Evolutionary conservation across 371 early-diverging fungal genomes (phyloP).

Genomic region (Mortierella sp.): DNA sequence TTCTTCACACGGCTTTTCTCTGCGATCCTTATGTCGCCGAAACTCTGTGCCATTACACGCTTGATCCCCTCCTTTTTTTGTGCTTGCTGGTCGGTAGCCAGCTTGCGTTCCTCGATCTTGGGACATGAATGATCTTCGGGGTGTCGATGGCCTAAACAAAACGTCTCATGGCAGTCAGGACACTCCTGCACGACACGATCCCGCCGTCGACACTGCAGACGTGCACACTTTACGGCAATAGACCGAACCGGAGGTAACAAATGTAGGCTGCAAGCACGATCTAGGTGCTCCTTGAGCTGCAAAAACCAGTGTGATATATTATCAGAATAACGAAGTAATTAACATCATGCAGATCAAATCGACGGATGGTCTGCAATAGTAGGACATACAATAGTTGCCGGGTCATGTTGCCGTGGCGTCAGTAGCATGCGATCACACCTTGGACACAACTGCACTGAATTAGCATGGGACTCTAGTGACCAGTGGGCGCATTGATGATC

Average conservation of each 20-base stretch:
- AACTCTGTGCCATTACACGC: slow-evolving; percentile 17
- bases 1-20: background rate
- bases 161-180: slow-evolving; percentile 23
- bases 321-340: background rate
- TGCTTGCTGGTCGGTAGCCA: slow-evolving; percentile 3
- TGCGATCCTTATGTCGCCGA: background rate
- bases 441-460: slow-evolving; percentile 37
- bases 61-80: slow-evolving; percentile 7
- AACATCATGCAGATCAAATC: background rate
- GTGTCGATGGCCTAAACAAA: slow-evolving; percentile 48
- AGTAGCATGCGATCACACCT: slow-evolving; percentile 27
- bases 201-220: slow-evolving; percentile 11
- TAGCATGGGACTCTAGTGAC: slow-evolving; percentile 28
- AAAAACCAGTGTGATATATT: no score
- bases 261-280: slow-evolving; percentile 25
- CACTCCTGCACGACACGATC: slow-evolving; percentile 54
- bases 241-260: slow-evolving; percentile 35
- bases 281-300: slow-evolving; percentile 36
- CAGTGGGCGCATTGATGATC: slow-evolving; percentile 30
- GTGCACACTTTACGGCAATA: slow-evolving; percentile 29
- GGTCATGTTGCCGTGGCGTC: slow-evolving; percentile 22
- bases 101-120: slow-evolving; percentile 15
- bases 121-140: slow-evolving; percentile 28
- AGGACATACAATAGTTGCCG: slow-evolving; percentile 16
- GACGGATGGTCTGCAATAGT: background rate